Base-by-base conservation (phyloP, 257 asterid genomes). In the Ligustrum vulgare region DNA sequence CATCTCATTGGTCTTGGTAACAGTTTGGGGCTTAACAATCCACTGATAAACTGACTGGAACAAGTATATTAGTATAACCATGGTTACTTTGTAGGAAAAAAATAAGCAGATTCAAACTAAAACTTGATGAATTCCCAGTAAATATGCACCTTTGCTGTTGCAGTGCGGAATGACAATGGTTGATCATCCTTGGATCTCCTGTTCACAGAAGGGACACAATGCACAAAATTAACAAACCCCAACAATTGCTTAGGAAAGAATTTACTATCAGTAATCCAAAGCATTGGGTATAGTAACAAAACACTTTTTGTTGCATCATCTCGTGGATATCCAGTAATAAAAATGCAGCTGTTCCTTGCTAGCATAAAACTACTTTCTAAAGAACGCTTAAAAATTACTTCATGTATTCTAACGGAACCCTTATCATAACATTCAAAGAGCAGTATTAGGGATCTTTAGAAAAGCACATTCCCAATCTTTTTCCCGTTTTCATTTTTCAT, bases 1-100 rank as follows among this genome's bases (percentile, higher is more conserved):
- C 97, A 95, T 87, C 82, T 95, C 99, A 80, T 95, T 95, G 78
- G 97, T 93, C 85, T 95, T 95, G 81, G 82, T 68, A 66, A 74
- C 84, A 67, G 97, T 82, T 84, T 90, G 98, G 69, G 99, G 99
- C 84, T 93, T 93, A 85, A 95, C 96, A 69, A 90, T 95, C 92
- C 96, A 95, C 72, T 93, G 91, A 82, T 93, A 90, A 74, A 95
- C 88, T 33, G 97, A 93, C 99, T 95, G 94, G 62, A 82, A 82
- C 66, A 58, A 54, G 41, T 72, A 68, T 56, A 69, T 43, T 4
- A 20, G 37, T 23, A 37, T 49, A 68, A 68, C 15, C 39, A 51
- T 63, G 79, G 66, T 72, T 41, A 72, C 67, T 74, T 77, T 71
- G 77, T 70, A 67, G 70, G 72, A 77, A 51, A 80, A 33, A 33